Conservation (phyloP, 2,329 filamentous ascomycete genomes). For the Fusarium luffae region DNA sequence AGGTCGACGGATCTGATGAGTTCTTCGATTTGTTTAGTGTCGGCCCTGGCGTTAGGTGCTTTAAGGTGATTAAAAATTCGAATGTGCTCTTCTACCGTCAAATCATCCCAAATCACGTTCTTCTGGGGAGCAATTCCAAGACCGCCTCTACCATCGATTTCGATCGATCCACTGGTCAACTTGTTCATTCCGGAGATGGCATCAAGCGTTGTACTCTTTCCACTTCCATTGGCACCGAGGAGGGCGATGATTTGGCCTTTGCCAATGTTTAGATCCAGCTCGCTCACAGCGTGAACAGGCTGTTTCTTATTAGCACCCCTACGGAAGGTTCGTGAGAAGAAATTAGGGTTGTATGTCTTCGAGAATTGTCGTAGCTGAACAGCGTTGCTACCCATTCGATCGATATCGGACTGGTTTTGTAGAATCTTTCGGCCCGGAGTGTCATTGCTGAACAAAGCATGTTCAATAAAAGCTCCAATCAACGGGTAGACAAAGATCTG, state of each 20-base stretch:
- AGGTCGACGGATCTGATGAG: slow-evolving; percentile 80
- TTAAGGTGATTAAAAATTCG: slow-evolving; percentile 87
- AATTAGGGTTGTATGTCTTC: slow-evolving; percentile 79
- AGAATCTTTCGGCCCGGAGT: slow-evolving; percentile 68
- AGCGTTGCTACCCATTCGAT: slow-evolving; percentile 57
- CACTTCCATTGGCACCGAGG: slow-evolving; percentile 88
- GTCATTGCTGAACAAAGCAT: slow-evolving; percentile 78
- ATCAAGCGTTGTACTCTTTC: slow-evolving; percentile 90
- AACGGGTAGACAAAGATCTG: slow-evolving; percentile 84
- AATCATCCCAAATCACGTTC: slow-evolving; percentile 91
- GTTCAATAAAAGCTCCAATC: slow-evolving; percentile 79
- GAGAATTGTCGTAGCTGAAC: slow-evolving; percentile 79
- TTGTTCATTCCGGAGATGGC: slow-evolving; percentile 85
- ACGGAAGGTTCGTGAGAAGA: slow-evolving; percentile 65
- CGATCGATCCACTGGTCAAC: slow-evolving; percentile 79
- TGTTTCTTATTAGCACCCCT: slow-evolving; percentile 58
- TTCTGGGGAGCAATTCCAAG: slow-evolving; percentile 91
- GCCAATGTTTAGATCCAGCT: slow-evolving; percentile 75
- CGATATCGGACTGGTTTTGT: slow-evolving; percentile 46
- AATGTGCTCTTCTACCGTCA: slow-evolving; percentile 88
- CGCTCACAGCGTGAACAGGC: slow-evolving; percentile 81
- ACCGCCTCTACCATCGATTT: slow-evolving; percentile 80
- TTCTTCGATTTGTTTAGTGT: slow-evolving; percentile 67
- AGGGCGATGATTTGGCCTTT: slow-evolving; percentile 87
- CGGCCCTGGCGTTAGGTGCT: slow-evolving; percentile 65